Evolutionary conservation across 768 basidiomycete species (phyloP), one percentile per base, ranked within the genome.

Genomic region (Termitomyces heimii): DNA sequence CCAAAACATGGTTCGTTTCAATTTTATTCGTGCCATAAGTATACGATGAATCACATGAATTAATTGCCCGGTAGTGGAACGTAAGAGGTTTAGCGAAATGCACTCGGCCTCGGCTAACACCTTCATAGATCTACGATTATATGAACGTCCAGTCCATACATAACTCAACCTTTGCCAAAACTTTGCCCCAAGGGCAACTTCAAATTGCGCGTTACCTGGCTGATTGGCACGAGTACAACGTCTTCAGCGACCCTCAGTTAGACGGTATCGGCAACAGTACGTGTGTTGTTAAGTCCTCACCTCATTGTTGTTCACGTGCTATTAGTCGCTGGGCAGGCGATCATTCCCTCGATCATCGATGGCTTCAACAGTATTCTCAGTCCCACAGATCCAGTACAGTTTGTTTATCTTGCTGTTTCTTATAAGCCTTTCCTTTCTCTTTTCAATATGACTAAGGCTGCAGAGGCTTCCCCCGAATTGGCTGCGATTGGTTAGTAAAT

Each of bases 361-460:
- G 79, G 80, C 7, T 72, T 92, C 32, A 64, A 73, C 0, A 71
- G 71, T 10, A 84, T 92, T 67, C 65, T 68, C 26, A 77, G 83
- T 61, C 44, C 69, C 3, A 71, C 75, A 3, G 75, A 82, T 57
- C 79, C 84, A 0, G 63, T 84, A 55, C 84, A 85, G 66, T 65
- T 92, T 42, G 68, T 76, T 26, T 81, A 86, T 61, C 74, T 81
- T 32, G 82, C 82, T 10, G 75, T 85, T 51, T 78, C 88, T 0
- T 92, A 91, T 75, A 90, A 91, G 68, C 89, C 89, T 0, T 87
- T 91, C 73, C 57, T 89, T 32, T 85, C 85, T 9, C 68, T 92
- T 45, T 91, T 92, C 75, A 87, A 88, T 69, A 84, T 92, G 82
- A 88, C 86, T 0, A 77, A 81, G 2, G 77, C 79, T 26, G 78